phyloP scores from a whole-genome alignment of 192 early-diverging fungal species.

The Mortierella hygrophila region DNA sequence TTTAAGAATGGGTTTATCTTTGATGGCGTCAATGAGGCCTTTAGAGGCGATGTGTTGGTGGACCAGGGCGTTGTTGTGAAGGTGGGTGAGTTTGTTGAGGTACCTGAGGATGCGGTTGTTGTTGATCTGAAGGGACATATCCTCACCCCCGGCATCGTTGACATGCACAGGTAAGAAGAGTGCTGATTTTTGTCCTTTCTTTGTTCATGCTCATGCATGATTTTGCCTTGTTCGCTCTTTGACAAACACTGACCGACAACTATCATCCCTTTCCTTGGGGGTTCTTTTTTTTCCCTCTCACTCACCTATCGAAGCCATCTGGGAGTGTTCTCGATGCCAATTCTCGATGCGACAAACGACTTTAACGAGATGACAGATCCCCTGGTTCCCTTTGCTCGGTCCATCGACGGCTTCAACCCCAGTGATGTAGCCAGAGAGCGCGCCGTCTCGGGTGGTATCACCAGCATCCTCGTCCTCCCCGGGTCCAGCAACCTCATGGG shows the following conservation, averaged over 20 bases:
- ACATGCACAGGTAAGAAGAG: constrained; percentile 68
- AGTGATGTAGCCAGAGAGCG: constrained; percentile 55
- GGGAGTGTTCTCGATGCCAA: constrained; percentile 70
- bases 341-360: constrained; percentile 62
- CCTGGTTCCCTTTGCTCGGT: constrained; percentile 62
- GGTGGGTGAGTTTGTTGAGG: constrained; percentile 47
- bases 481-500: constrained; percentile 80
- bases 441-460: constrained; percentile 73
- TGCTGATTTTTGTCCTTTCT: background rate
- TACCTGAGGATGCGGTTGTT: constrained; percentile 40
- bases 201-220: background rate
- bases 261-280: background rate
- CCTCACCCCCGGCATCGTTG: constrained; percentile 83
- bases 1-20: constrained; percentile 68
- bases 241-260: background rate
- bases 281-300: background rate
- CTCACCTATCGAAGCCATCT: constrained; percentile 60
- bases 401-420: constrained; percentile 77
- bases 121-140: constrained; percentile 71
- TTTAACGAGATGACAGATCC: constrained; percentile 70
- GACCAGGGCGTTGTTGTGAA: constrained; percentile 65
- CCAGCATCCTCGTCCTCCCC: constrained; percentile 71
- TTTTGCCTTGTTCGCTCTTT: background rate
- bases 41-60: constrained; percentile 63
- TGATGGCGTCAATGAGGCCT: constrained; percentile 55